Conservation (phyloP, 305 asterid genomes). For the Fraxinus xanthoxyloides region DNA sequence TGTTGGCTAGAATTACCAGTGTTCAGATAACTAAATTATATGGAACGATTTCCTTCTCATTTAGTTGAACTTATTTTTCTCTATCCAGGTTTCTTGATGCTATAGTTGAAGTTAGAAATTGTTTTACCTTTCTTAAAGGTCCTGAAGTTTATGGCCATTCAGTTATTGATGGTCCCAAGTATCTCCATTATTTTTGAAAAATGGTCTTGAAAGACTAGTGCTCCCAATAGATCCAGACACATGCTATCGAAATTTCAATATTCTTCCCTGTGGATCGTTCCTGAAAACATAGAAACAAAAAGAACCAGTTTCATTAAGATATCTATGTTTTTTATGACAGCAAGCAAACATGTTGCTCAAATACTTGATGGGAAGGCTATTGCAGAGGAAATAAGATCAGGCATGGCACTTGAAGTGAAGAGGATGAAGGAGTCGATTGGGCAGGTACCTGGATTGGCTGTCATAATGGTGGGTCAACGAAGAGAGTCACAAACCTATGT, state of each 20-base stretch:
- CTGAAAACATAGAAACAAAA: slow-evolving; percentile 14
- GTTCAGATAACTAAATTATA: background rate
- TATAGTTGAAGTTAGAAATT: background rate
- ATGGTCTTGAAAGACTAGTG: background rate
- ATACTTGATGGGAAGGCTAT: slow-evolving; percentile 66
- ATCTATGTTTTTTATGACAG: slow-evolving; percentile 35
- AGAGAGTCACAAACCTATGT: slow-evolving; percentile 74
- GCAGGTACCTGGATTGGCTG: slow-evolving; percentile 82
- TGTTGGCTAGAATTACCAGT: background rate
- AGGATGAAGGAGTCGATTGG: slow-evolving; percentile 61
- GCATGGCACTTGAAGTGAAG: slow-evolving; percentile 64
- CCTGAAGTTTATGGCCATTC: slow-evolving; percentile 9
- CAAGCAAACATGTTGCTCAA: slow-evolving; percentile 36
- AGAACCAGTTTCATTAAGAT: slow-evolving; percentile 17
- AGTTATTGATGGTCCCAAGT: background rate
- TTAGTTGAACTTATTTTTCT: slow-evolving; percentile 5
- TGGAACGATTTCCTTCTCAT: background rate
- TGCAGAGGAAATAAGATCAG: slow-evolving; percentile 67
- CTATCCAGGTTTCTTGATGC: background rate
- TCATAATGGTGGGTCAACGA: slow-evolving; percentile 76
- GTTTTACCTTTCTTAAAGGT: background rate
- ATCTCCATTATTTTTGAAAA: slow-evolving; percentile 8
- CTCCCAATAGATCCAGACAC: background rate
- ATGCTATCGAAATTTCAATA: background rate
- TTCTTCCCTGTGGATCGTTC: slow-evolving; percentile 1